phyloP scores from a whole-genome alignment of 2,329 filamentous ascomycete species.

The Diaporthe ampelina region DNA sequence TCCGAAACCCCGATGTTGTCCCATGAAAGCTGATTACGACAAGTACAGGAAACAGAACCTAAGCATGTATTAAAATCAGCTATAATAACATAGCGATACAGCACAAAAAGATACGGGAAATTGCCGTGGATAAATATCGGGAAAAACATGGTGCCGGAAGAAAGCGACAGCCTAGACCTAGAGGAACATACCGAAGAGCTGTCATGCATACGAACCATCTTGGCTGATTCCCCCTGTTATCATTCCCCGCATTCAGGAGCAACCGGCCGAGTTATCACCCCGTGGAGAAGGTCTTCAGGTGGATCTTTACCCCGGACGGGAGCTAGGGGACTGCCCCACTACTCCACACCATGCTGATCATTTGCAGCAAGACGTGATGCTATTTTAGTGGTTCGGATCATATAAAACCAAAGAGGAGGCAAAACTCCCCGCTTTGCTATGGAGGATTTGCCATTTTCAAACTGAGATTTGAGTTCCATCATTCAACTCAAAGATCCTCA shows the following conservation, averaged over 20 bases:
- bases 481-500: too few species aligned
- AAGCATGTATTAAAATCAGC: too few species aligned
- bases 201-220: neutral
- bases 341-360: conserved; percentile 12
- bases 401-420: neutral
- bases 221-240: neutral
- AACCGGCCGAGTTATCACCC: neutral
- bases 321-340: conserved; percentile 19
- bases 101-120: neutral
- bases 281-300: conserved; percentile 11
- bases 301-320: conserved; percentile 32
- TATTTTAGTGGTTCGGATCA: neutral
- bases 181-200: conserved; percentile 7
- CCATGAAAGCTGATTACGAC: too few species aligned
- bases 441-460: too few species aligned
- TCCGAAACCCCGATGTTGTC: too few species aligned
- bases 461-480: neutral
- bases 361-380: neutral
- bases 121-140: neutral
- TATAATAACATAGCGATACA: neutral
- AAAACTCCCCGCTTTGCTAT: neutral
- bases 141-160: conserved; percentile 13
- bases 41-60: too few species aligned
- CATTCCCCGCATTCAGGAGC: conserved; percentile 16
- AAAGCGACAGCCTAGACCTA: neutral